Conservation (phyloP, 108 stramenopile genomes). For the Epithemia pelagica region DNA sequence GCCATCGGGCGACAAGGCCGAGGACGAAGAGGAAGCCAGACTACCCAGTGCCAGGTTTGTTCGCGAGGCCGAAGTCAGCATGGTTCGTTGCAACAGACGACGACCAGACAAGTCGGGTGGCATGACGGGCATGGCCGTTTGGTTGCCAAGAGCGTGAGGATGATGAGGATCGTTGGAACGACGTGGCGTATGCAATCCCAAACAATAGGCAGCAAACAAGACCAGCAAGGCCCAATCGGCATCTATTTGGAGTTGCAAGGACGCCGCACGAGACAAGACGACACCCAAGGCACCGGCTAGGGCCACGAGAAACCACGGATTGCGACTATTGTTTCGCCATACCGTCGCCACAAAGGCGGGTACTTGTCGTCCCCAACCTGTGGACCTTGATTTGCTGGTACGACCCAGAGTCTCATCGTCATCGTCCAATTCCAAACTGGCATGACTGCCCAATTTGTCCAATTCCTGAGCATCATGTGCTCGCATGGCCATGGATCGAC, state of each 20-base stretch:
- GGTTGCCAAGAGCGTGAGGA: too few species aligned
- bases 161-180: background rate
- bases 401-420: constrained; percentile 17
- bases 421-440: constrained; percentile 38
- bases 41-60: background rate
- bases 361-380: constrained; percentile 28
- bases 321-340: constrained; percentile 30
- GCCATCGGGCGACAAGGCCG: background rate
- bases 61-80: constrained; percentile 12
- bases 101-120: constrained; percentile 12
- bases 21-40: background rate
- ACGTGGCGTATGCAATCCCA: constrained; percentile 44
- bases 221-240: constrained; percentile 37
- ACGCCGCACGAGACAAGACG: constrained; percentile 15
- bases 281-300: constrained; percentile 8
- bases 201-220: constrained; percentile 39
- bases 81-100: constrained; percentile 15
- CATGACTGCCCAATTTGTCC: constrained; percentile 21
- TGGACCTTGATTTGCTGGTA: background rate
- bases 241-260: constrained; percentile 30
- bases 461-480: constrained; percentile 28
- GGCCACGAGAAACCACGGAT: constrained; percentile 26
- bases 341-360: constrained; percentile 15
- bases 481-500: constrained; percentile 17
- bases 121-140: constrained; percentile 16